Base-by-base conservation (phyloP, 345 rosid genomes). In the Citrus sinensis region DNA sequence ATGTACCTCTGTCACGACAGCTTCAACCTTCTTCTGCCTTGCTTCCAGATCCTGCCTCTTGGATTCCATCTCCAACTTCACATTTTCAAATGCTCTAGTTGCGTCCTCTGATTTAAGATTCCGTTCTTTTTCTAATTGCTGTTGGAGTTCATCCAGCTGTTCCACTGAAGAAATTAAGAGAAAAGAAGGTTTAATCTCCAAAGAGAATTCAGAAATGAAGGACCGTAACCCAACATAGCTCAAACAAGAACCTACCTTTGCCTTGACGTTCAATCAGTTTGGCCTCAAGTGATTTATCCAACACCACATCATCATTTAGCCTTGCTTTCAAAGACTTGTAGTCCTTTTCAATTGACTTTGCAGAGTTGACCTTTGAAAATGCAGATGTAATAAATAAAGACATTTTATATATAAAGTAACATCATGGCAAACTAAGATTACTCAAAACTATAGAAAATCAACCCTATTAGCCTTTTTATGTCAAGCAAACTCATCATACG, bases 281-380 rank as follows among this genome's bases (percentile, higher is more conserved):
- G 9, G 93, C 95, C 85, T 90, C 97, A 27, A 90, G 92, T 68
- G 93, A 90, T 83, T 87, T 96, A 81, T 85, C 90, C 49, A 76
- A 29, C 76, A 93, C 79, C 35, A 61, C 90, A 82, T 94, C 98
- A 61, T 92, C 92, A 70, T 89, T 86, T 54, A 92, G 78, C 85
- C 90, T 91, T 66, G 90, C 85, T 84, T 89, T 92, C 69, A 91
- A 81, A 60, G 88, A 84, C 85, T 92, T 96, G 42, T 80, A 79
- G 59, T 96, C 98, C 77, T 89, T 91, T 84, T 94, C 99, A 60
- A 87, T 87, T 46, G 98, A 79, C 89, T 96, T 96, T 14, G 93
- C 92, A 73, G 94, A 86, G 62, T 91, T 89, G 71, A 87, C 89
- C 98, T 94, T 70, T 76, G 25, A 79, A 62, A 70, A 78, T 70